Percentiles rank a stretch among this genome's conserved stretches.
Evolutionary conservation across 352 stramenopile species (phyloP).

Genomic region (Elongisporangium prolatum): DNA sequence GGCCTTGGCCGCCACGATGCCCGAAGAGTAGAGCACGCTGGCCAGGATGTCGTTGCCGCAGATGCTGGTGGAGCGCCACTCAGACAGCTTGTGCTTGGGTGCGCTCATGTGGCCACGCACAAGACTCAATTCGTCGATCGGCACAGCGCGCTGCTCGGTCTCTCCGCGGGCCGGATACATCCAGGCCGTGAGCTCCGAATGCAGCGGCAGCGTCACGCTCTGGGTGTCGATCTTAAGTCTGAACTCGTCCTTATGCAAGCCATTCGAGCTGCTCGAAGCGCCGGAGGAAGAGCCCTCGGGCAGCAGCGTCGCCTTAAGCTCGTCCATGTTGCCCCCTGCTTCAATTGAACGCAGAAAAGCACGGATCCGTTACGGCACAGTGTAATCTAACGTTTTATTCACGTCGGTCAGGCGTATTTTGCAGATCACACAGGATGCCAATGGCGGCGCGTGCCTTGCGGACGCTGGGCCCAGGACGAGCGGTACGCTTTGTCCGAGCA

Average conservation of each 20-base stretch:
- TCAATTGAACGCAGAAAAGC: not conserved
- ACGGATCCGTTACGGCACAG: not conserved
- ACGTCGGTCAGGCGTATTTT: not conserved
- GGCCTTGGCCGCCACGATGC: conserved; percentile 61
- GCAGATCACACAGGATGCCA: not conserved
- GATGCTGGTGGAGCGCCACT: conserved; percentile 88
- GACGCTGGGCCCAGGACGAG: not conserved
- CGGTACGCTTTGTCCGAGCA: not conserved
- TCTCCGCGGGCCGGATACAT: conserved; percentile 41
- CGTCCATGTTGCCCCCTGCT: conserved; percentile 24
- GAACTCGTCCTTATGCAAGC: conserved; percentile 4
- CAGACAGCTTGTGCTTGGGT: conserved; percentile 34
- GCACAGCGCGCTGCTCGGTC: conserved; percentile 20
- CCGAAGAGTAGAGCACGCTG: conserved; percentile 80
- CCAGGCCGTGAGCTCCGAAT: conserved; percentile 26
- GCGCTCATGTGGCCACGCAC: conserved; percentile 20
- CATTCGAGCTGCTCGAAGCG: conserved; percentile 3
- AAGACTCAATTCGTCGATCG: conserved; percentile 16
- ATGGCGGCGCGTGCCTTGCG: not conserved
- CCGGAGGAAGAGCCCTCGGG: conserved; percentile 11
- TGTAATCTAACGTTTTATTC: not conserved
- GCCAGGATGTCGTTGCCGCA: conserved; percentile 92
- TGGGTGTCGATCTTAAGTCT: conserved; percentile 4
- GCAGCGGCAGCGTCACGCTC: conserved; percentile 8
- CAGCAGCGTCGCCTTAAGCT: conserved; percentile 39